These are phyloP conservation scores for Lactifluus hygrophoroides DNA, from an alignment of 768 basidiomycete species.

Conservation along the genomic window DNA sequence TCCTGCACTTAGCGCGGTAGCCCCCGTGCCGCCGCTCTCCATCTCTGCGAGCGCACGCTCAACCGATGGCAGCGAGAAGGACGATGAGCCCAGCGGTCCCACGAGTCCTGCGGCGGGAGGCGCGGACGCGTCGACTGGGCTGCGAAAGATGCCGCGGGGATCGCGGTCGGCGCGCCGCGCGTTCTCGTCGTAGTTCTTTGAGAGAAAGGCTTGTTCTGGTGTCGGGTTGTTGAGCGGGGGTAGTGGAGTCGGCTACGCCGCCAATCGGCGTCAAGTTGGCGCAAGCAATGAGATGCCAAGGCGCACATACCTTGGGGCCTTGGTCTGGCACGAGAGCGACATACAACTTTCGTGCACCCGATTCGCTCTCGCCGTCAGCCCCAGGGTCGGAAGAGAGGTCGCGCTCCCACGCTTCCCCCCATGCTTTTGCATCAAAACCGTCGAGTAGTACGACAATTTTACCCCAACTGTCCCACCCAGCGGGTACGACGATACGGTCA, in stretches of 20 bases:
- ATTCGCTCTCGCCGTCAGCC: slow-evolving; percentile 32
- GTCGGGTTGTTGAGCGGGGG: slow-evolving; percentile 75
- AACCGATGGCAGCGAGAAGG: slow-evolving; percentile 78
- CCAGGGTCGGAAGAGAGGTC: slow-evolving; percentile 42
- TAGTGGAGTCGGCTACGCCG: slow-evolving; percentile 48
- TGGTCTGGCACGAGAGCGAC: slow-evolving; percentile 66
- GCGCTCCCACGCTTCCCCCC: slow-evolving; percentile 74
- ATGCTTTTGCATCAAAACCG: slow-evolving; percentile 76
- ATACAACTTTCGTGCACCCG: slow-evolving; percentile 61
- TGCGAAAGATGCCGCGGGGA: slow-evolving; percentile 80
- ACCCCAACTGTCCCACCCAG: slow-evolving; percentile 98
- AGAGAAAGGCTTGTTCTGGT: slow-evolving; percentile 86
- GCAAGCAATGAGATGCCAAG: neutral
- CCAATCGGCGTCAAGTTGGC: neutral
- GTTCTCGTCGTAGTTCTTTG: slow-evolving; percentile 86
- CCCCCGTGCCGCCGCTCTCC: slow-evolving; percentile 48
- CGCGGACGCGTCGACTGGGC: slow-evolving; percentile 51
- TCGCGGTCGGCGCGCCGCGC: slow-evolving; percentile 85
- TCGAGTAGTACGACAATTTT: slow-evolving; percentile 88
- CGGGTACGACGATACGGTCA: slow-evolving; percentile 84
- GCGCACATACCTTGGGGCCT: slow-evolving; percentile 52
- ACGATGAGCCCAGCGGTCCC: slow-evolving; percentile 84
- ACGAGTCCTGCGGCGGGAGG: slow-evolving; percentile 68
- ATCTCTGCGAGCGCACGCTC: slow-evolving; percentile 83
- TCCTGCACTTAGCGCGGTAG: slow-evolving; percentile 18